Evolutionary conservation across 331 rosid genomes (phyloP).

Genomic region (Malus hybrid): DNA sequence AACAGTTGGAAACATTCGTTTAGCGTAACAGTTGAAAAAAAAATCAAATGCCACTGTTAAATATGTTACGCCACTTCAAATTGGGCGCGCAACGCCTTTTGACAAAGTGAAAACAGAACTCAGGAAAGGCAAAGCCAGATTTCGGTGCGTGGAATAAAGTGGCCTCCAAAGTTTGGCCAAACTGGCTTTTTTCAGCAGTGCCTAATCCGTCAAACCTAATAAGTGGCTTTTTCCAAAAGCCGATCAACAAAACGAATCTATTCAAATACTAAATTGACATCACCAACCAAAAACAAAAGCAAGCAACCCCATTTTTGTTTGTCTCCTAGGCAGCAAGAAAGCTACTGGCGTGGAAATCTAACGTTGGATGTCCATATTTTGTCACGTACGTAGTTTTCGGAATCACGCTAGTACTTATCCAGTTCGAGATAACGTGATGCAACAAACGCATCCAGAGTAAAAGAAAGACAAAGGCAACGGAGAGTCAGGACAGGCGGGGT

Average conservation of each 20-base stretch:
- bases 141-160: conserved; percentile 54
- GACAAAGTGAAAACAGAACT: conserved; percentile 18
- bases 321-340: conserved; percentile 12
- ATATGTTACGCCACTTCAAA: conserved; percentile 25
- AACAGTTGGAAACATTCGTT: background rate
- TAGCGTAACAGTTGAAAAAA: background rate
- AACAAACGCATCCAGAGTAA: no score
- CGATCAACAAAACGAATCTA: conserved; percentile 11
- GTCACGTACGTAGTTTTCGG: conserved; percentile 22
- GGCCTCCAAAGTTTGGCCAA: conserved; percentile 20
- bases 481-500: conserved; percentile 54
- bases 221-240: conserved; percentile 2
- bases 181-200: conserved; percentile 34
- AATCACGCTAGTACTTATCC: conserved; percentile 3
- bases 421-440: no score
- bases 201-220: conserved; percentile 24
- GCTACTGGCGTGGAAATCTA: conserved; percentile 2
- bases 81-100: conserved; percentile 19
- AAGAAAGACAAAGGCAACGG: conserved; percentile 39
- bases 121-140: conserved; percentile 13
- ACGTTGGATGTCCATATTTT: conserved; percentile 20
- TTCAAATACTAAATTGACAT: conserved; percentile 10
- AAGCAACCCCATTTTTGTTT: background rate
- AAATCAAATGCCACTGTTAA: conserved; percentile 1
- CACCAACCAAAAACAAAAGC: conserved; percentile 15